Base-by-base conservation (phyloP, 164 flowering plant species). In the Vitis riparia region DNA sequence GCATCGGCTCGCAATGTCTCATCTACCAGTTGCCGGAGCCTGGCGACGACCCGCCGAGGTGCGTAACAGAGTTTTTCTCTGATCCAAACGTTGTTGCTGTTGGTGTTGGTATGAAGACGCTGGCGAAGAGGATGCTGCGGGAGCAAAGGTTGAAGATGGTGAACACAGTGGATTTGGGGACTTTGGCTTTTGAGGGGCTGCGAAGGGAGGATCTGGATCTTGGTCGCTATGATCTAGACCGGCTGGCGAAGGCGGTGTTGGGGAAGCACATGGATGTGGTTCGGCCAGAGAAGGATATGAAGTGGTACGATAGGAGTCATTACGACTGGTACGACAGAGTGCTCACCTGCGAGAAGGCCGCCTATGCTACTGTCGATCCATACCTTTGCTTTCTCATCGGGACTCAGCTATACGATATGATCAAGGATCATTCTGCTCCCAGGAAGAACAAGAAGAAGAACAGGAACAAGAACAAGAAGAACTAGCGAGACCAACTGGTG, bases 1-100 rank as follows among this genome's bases (percentile, higher is more conserved):
- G 69, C 29, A 6, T 55, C 27, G 69, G 61, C 15, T 55, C 69
- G 55, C 69, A 67, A 12, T 67, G 69, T 29, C 51, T 67, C n/a
- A 9, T 55, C 61, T 55, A 30, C 51, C 17, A 67, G 12, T 27
- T 67, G 29, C 29, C 51, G 10, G 27, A 32, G 0, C 9, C 9
- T 5, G 30, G 8, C n/a, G 10, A 64, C 37, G 13, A 9, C 8
- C 1, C 12, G 5, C 61, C 61, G 2, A 67, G 16, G 8, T 37
- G n/a, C 16, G n/a, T 67, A 11, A n/a, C 14, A 0, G 61, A 67
- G 1, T 51, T 67, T 29, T 37, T 67, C 29, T 10, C 15, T 15
- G 61, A 55, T 55, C 61, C 60, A 16, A 13, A 29, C 1, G 32
- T 56, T 7, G 23, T 32, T 1, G 11, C 5, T 29, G 69, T 67